A percentile compares a stretch with the other conserved stretches of the same genome.
Evolutionary conservation across 2,329 filamentous ascomycete species (phyloP).

Genomic region (Zasmidium cellare): DNA sequence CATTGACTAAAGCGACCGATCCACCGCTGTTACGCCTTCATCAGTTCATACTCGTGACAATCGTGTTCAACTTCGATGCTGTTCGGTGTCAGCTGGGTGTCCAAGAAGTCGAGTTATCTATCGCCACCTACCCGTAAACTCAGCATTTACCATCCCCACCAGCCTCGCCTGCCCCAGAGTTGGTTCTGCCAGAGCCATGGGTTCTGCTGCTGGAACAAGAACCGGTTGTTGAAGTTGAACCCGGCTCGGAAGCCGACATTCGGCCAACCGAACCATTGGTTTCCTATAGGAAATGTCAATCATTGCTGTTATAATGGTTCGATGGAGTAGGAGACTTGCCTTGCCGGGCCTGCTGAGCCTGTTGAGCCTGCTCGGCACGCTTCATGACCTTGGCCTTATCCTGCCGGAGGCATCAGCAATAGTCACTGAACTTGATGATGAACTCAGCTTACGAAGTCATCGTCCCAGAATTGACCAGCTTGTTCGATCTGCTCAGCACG

Average conservation of each 20-base stretch:
- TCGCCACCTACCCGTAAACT: not conserved
- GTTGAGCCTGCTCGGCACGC: slow-evolving; percentile 1
- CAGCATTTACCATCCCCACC: not conserved
- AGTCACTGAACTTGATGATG: not conserved
- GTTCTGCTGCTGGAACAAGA: not conserved
- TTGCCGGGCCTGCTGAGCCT: slow-evolving; percentile 2
- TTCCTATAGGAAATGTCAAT: not conserved
- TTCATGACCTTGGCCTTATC: not conserved
- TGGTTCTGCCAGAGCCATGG: not conserved
- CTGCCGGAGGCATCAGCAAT: not conserved
- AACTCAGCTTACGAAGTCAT: not conserved
- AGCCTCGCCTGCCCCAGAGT: not conserved
- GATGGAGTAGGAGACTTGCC: not conserved
- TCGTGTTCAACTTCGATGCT: not conserved
- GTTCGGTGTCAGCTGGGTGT: not conserved
- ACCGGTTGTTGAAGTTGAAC: not conserved
- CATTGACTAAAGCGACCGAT: not conserved
- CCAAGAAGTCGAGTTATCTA: not conserved
- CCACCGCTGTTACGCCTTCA: not conserved
- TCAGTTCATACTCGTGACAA: not conserved
- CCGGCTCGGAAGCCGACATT: not conserved
- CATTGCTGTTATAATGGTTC: not conserved
- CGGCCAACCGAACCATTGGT: not conserved
- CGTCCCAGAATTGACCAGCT: not conserved
- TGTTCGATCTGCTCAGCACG: not conserved